Base-by-base conservation (phyloP, 176 grass and related monocot species). In the Secale cereale region DNA sequence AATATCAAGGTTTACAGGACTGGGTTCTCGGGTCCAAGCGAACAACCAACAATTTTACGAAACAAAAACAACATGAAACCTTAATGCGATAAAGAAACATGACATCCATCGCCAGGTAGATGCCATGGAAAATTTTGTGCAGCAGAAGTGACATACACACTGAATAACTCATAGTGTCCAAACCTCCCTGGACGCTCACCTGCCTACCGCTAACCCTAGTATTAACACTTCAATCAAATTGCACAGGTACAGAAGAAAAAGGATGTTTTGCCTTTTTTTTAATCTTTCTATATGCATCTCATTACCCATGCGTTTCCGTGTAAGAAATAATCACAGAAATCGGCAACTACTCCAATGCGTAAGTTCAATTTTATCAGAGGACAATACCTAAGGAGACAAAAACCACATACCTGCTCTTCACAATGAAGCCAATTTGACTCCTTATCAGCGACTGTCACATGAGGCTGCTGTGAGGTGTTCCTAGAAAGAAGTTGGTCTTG, bases 361-460 rank as follows among this genome's bases (percentile, higher is more conserved):
- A 11, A 43, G 40, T 43, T 43, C 40, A 43, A 54, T 54, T 54
- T 54, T 54, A 20, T 54, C 50, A 20, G 17, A 54, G 50, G 50
- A 54, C 6, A 20, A 54, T 54, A 54, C 50, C 75, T 36, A 40
- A 25, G 29, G 61, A n/a, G 35, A 45, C 8, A 43, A 39, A 8
- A 72, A 36, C 74, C 70, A 76, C 26, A 59, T 74, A 93, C 91
- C 85, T 90, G 71, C 40, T 43, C 37, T 78, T 87, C 72, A 75
- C 74, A 66, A 83, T 90, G 85, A 85, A 66, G 79, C 78, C 61
- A 85, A 46, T 85, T 86, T 54, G 26, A 36, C 29, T 62, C 60
- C 43, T 76, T 78, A 84, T 74, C 30, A 74, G 30, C 22, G 70
- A 29, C 59, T 35, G 39, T 40, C 64, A 60, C 35, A 77, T 87